Conservation (phyloP, 768 basidiomycete genomes). For the Clavulina sp. region DNA sequence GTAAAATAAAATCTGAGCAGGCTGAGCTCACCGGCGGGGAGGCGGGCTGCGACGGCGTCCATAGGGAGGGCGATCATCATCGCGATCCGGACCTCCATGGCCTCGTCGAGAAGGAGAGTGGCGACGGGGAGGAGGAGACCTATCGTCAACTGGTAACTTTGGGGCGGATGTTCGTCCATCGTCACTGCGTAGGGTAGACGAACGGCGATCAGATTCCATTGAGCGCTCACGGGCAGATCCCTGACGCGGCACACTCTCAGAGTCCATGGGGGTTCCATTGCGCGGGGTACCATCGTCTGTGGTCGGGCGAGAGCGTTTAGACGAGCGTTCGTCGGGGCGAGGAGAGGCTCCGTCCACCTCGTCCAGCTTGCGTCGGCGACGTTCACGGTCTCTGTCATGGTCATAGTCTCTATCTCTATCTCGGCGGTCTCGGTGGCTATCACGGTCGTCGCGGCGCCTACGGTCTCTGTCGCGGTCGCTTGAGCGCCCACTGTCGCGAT, state of each 20-base stretch:
- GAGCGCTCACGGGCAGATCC: conserved; percentile 24
- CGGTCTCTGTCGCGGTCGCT: conserved; percentile 2
- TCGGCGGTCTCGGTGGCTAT: conserved; percentile 1
- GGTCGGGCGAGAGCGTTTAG: conserved; percentile 7
- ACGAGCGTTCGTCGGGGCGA: conserved; percentile 28
- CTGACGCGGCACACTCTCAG: neutral
- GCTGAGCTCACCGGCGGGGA: conserved; percentile 28
- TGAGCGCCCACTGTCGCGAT: too few relatives aligned
- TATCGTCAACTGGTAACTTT: conserved; percentile 3
- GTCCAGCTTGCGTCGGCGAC: conserved; percentile 46
- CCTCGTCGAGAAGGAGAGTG: too few relatives aligned
- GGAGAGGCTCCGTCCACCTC: conserved; percentile 24
- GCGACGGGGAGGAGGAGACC: conserved; percentile 8
- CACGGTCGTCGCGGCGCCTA: neutral
- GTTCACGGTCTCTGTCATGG: conserved; percentile 15
- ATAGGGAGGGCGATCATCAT: conserved; percentile 14
- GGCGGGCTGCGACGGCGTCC: conserved; percentile 22
- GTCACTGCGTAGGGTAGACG: conserved; percentile 23
- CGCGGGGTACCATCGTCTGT: conserved; percentile 7
- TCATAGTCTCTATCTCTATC: conserved; percentile 5
- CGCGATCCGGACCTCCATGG: conserved; percentile 27
- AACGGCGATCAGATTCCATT: conserved; percentile 31
- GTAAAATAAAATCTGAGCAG: conserved; percentile 27
- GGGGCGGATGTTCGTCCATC: neutral
- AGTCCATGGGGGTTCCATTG: neutral